phyloP scores from a whole-genome alignment of 2,329 filamentous ascomycete species.

The Davidsoniella virescens region DNA sequence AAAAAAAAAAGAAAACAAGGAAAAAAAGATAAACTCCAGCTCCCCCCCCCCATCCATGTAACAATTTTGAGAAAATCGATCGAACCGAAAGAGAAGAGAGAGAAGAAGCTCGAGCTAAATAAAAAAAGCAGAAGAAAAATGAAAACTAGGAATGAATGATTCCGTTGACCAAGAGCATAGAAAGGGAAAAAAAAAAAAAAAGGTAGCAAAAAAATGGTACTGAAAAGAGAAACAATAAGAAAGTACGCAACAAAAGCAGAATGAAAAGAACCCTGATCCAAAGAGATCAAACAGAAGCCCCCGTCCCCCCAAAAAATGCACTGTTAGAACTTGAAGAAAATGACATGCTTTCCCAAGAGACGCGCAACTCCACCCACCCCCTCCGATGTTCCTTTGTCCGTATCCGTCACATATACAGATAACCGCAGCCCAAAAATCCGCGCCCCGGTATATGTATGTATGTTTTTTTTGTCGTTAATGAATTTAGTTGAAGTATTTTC shows the following conservation, averaged over 20 bases:
- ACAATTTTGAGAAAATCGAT: conserved; percentile 5
- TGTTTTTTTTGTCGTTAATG: background rate
- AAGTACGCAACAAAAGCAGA: conserved; percentile 14
- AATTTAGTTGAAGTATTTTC: background rate
- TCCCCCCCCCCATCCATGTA: conserved; percentile 7
- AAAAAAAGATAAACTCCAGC: conserved; percentile 4
- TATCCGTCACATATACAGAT: conserved; percentile 10
- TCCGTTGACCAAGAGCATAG: background rate
- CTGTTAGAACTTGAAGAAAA: conserved; percentile 7
- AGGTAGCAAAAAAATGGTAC: conserved; percentile 15
- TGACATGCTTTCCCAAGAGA: conserved; percentile 10
- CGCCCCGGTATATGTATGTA: background rate
- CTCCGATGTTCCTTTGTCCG: conserved; percentile 8
- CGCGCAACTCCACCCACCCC: conserved; percentile 8
- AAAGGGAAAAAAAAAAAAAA: conserved; percentile 16
- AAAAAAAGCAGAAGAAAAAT: conserved; percentile 5
- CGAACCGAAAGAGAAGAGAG: conserved; percentile 9
- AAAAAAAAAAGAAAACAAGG: too few relatives aligned
- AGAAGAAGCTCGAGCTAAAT: conserved; percentile 5
- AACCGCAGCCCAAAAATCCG: conserved; percentile 4
- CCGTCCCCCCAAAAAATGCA: conserved; percentile 7
- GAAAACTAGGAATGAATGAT: conserved; percentile 10
- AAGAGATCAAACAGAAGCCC: conserved; percentile 13
- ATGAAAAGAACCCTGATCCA: background rate
- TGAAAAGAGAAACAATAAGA: conserved; percentile 14